A percentile compares a stretch with the other conserved stretches of the same genome.
phyloP scores from a whole-genome alignment of 805 yeast species.

The Pichia pseudocactophila region DNA sequence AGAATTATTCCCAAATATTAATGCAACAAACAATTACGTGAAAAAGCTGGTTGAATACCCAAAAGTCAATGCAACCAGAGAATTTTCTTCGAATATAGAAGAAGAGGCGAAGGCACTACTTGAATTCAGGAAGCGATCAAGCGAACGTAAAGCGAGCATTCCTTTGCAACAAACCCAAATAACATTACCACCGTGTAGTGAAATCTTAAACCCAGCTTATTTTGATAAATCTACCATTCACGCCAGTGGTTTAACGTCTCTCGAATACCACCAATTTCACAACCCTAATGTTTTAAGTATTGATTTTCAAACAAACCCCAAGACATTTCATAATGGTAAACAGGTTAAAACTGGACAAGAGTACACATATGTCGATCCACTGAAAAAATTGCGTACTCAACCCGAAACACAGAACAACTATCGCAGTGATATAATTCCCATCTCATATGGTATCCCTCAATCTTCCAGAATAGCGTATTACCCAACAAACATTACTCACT shows the following conservation, averaged over 20 bases:
- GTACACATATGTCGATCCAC: not conserved
- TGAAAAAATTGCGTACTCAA: not conserved
- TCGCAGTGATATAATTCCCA: not conserved
- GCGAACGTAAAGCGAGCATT: constrained; percentile 16
- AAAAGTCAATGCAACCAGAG: not conserved
- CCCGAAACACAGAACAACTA: not conserved
- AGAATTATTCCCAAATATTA: constrained; percentile 11
- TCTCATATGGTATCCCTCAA: too few relatives aligned
- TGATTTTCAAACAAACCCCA: constrained; percentile 7
- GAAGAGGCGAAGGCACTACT: constrained; percentile 3
- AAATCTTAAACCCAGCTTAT: constrained; percentile 10
- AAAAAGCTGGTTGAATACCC: constrained; percentile 11
- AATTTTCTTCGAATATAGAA: not conserved
- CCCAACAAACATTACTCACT: too few relatives aligned
- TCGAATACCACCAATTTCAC: constrained; percentile 7
- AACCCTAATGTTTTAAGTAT: constrained; percentile 6
- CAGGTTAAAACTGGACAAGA: constrained; percentile 1
- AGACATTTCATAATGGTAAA: constrained; percentile 7
- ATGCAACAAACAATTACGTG: constrained; percentile 19
- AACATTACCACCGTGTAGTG: constrained; percentile 18
- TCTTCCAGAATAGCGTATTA: too few relatives aligned
- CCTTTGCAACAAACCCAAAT: constrained; percentile 9
- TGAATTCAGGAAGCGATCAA: not conserved
- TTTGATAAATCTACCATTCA: constrained; percentile 16
- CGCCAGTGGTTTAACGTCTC: constrained; percentile 12